Conservation (phyloP, 441 rosid genomes). For the Pelargonium australe region DNA sequence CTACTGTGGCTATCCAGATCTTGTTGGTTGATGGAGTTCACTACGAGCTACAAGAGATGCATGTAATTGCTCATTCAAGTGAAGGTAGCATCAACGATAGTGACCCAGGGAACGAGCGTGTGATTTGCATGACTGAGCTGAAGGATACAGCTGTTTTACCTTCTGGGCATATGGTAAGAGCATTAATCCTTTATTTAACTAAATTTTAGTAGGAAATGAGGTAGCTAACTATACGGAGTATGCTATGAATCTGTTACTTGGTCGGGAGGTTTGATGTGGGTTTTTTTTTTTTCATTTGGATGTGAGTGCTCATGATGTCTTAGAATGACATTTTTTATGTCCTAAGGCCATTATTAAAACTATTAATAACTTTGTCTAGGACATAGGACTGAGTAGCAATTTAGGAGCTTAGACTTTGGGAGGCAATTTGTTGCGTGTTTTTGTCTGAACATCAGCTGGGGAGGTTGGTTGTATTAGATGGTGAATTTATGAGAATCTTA, state of each 20-base stretch:
- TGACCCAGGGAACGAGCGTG: conserved; percentile 80
- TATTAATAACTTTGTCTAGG: too few species aligned
- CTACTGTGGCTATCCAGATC: conserved; percentile 62
- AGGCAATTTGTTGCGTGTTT: too few species aligned
- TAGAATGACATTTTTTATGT: background rate
- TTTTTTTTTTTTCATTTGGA: background rate
- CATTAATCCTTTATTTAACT: conserved; percentile 6
- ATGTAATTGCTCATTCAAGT: conserved; percentile 57
- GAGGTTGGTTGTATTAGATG: background rate
- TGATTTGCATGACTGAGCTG: conserved; percentile 86
- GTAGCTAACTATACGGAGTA: too few species aligned
- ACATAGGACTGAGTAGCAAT: too few species aligned
- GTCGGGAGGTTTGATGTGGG: too few species aligned
- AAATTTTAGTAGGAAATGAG: background rate
- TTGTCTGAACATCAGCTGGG: background rate
- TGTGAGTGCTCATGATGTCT: background rate
- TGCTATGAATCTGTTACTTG: too few species aligned
- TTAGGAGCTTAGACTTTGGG: too few species aligned
- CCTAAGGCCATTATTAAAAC: background rate
- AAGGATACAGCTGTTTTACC: conserved; percentile 81
- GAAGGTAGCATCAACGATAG: conserved; percentile 49
- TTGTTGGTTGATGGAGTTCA: conserved; percentile 75
- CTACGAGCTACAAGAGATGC: conserved; percentile 75
- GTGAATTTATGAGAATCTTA: background rate
- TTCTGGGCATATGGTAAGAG: conserved; percentile 83